Evolutionary conservation across 2,329 filamentous ascomycete genomes (phyloP).

Genomic region (Colletotrichum chlorophyti): DNA sequence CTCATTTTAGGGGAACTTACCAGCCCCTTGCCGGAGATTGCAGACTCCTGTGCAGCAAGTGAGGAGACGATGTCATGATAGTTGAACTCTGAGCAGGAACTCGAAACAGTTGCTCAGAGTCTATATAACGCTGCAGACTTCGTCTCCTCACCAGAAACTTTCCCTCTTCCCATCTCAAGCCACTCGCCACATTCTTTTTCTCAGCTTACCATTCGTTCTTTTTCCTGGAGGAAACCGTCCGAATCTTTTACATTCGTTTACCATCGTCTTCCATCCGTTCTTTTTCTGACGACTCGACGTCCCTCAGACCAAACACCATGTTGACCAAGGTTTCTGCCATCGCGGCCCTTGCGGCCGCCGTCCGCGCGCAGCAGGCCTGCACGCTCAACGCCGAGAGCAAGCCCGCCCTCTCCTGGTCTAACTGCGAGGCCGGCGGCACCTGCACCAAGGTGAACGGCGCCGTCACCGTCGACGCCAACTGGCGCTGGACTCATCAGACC

Average conservation of each 20-base stretch:
- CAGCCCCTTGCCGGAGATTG: slow-evolving; percentile 9
- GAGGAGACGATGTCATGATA: slow-evolving; percentile 10
- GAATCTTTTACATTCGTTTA: slow-evolving; percentile 3
- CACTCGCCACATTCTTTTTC: slow-evolving; percentile 5
- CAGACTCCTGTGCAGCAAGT: background rate
- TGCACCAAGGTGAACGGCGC: slow-evolving; percentile 57
- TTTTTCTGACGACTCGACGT: background rate
- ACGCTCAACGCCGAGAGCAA: slow-evolving; percentile 55
- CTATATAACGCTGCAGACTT: slow-evolving; percentile 20
- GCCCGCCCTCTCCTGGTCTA: slow-evolving; percentile 59
- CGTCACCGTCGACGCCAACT: slow-evolving; percentile 66
- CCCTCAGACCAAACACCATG: slow-evolving; percentile 10
- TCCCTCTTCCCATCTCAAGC: background rate
- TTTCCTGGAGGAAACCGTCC: slow-evolving; percentile 10
- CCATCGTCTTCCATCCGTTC: background rate
- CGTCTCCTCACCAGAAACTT: background rate
- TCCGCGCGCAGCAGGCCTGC: slow-evolving; percentile 58
- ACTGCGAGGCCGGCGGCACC: slow-evolving; percentile 56
- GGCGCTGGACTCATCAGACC: slow-evolving; percentile 63
- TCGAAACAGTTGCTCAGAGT: slow-evolving; percentile 18
- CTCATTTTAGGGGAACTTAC: background rate
- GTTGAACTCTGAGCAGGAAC: slow-evolving; percentile 1
- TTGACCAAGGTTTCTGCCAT: slow-evolving; percentile 43
- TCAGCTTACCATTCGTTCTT: background rate
- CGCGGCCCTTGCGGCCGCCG: slow-evolving; percentile 38